These are phyloP conservation scores for Globisporangium splendens DNA, from an alignment of 352 stramenopile genomes.

Conservation along the genomic window DNA sequence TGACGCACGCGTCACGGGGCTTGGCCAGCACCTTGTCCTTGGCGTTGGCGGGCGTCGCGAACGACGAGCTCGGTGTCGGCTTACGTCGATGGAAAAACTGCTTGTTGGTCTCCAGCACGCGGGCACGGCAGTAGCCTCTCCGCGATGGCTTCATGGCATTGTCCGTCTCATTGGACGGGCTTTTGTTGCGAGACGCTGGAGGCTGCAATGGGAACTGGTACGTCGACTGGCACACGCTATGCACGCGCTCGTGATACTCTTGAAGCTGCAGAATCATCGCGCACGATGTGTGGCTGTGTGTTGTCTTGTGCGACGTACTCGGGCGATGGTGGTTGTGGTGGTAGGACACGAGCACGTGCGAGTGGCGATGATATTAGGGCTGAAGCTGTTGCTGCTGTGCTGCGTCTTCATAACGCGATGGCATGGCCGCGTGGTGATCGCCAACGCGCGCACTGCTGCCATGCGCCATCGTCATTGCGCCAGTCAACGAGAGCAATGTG, in stretches of 20 bases:
- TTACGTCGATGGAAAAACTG: constrained; percentile 24
- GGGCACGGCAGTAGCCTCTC: constrained; percentile 35
- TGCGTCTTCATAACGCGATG: neutral
- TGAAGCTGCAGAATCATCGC: constrained; percentile 63
- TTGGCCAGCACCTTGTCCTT: constrained; percentile 28
- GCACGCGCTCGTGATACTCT: constrained; percentile 48
- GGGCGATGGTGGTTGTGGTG: constrained; percentile 7
- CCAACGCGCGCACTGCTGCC: too few species aligned
- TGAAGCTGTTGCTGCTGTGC: neutral
- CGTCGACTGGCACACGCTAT: constrained; percentile 40
- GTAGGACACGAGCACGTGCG: neutral
- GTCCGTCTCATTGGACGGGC: neutral
- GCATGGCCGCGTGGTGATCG: too few species aligned
- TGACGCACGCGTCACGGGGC: constrained; percentile 28
- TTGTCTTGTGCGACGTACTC: constrained; percentile 14
- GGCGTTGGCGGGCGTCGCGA: constrained; percentile 11
- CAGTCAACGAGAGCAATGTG: too few species aligned
- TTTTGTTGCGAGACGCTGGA: constrained; percentile 1
- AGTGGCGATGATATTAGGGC: neutral
- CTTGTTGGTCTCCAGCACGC: constrained; percentile 37
- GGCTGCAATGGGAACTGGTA: constrained; percentile 34
- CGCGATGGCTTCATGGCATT: neutral
- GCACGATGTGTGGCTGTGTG: constrained; percentile 36
- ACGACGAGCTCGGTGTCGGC: constrained; percentile 8
- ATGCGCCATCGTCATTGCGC: too few species aligned